phyloP scores from a whole-genome alignment of 129 eudicot species.

The Helichrysum umbraculigerum region DNA sequence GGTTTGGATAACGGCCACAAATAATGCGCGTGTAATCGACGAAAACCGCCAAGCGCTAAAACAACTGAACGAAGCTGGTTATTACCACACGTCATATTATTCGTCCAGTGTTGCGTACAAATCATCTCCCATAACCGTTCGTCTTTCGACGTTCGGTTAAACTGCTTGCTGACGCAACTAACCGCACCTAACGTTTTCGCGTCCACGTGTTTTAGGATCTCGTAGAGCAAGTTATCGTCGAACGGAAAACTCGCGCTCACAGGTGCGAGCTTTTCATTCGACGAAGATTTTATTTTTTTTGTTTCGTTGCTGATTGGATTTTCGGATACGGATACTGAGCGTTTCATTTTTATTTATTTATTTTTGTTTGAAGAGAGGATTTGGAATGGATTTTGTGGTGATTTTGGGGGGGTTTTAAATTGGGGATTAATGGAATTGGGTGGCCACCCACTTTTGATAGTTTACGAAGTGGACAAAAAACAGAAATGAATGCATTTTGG shows the following conservation, averaged over 20 bases:
- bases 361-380: constrained; percentile 10
- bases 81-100: constrained; percentile 47
- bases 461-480: constrained; percentile 29
- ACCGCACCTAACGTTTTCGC: constrained; percentile 66
- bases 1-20: constrained; percentile 75
- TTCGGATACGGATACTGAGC: not conserved
- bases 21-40: constrained; percentile 67
- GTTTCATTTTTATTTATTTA: constrained; percentile 5
- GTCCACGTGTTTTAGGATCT: constrained; percentile 81
- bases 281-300: constrained; percentile 17
- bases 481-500: constrained; percentile 27
- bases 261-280: constrained; percentile 11
- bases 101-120: constrained; percentile 60
- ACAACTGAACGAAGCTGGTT: constrained; percentile 79
- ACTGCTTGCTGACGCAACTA: constrained; percentile 73
- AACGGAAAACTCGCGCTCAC: constrained; percentile 15
- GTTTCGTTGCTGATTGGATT: not conserved
- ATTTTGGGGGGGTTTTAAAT: not conserved
- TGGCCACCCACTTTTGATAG: constrained; percentile 23
- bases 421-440: not conserved
- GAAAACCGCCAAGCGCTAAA: constrained; percentile 88
- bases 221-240: constrained; percentile 80
- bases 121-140: constrained; percentile 96
- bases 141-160: constrained; percentile 69
- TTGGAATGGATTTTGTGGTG: not conserved